Percentiles rank a stretch among this genome's conserved stretches.
Conservation (phyloP, 352 stramenopile species). For the Globisporangium heterothallicum region DNA sequence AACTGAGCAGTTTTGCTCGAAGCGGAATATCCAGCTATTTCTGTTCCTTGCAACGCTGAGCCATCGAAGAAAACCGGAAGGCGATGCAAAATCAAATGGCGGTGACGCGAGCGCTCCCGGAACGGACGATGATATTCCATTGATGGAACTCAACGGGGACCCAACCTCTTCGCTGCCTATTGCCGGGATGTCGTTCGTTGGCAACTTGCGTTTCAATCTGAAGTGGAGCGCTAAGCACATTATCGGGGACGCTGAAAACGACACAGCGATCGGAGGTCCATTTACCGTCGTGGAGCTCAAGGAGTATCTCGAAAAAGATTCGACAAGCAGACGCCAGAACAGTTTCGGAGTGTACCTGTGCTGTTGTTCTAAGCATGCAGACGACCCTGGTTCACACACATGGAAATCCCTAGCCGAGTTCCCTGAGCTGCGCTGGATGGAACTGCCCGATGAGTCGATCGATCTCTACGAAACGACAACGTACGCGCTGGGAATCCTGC, state of each 20-base stretch:
- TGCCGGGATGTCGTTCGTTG: constrained; percentile 53
- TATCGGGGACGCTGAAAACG: constrained; percentile 14
- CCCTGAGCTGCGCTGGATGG: constrained; percentile 78
- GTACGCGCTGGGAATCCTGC: constrained; percentile 48
- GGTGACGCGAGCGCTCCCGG: background rate
- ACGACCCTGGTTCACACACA: constrained; percentile 30
- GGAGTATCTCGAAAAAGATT: constrained; percentile 44
- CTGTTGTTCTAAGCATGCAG: constrained; percentile 52
- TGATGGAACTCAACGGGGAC: constrained; percentile 62
- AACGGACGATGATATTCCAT: constrained; percentile 51
- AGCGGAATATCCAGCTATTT: constrained; percentile 50
- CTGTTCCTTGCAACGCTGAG: constrained; percentile 58
- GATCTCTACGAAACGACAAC: constrained; percentile 33
- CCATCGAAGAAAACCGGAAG: constrained; percentile 28
- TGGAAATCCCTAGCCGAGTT: constrained; percentile 63
- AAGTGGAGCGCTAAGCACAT: constrained; percentile 55
- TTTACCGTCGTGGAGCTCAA: constrained; percentile 55
- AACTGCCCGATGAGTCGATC: constrained; percentile 60
- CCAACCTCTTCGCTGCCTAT: constrained; percentile 50
- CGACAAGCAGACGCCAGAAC: constrained; percentile 23
- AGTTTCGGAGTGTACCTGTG: constrained; percentile 46
- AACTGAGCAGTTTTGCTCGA: constrained; percentile 44
- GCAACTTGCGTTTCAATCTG: constrained; percentile 58
- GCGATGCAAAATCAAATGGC: background rate
- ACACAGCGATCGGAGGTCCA: constrained; percentile 27